Base-by-base conservation (phyloP, 345 rosid genomes). In the Raphanus raphanistrum region DNA sequence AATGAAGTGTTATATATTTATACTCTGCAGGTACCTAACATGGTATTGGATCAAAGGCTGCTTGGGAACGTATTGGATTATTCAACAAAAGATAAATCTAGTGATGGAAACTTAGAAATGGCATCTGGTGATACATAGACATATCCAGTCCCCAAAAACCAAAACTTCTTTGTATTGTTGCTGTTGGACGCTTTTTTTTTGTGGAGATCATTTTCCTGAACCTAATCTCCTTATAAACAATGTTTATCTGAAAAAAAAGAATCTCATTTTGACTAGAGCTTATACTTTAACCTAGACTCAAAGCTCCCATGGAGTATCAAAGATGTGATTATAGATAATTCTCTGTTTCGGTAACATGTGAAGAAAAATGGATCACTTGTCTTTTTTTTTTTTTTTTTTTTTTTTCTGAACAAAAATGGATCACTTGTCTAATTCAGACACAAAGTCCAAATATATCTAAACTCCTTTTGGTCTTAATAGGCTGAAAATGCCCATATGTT, bases 31-130 rank as follows among this genome's bases (percentile, higher is more conserved):
- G 87, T 92, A 26, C 97, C 96, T 5, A 89, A 86, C 77, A 92
- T 90, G 97, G 75, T 94, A 50, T 81, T 87, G 74, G 94, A 94
- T 84, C 97, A 94, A 82, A 89, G 97, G 76, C 79, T 94, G 69
- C 88, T 92, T 4, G 94, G 93, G 73, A 94, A 87, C 81, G 88
- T 90, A 84, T 82, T 90, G 4, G 70, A 74, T 29, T 68, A 75
- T 63, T 11, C 66, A 17, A 54, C 75, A 32, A 70, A 70, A 57
- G 76, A 75, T 68, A 70, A 65, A 66, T 76, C 78, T 52, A 16
- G 11, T 6, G 67, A 68, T 75, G 79, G 41, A 79, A 69, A 64
- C 79, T 28, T 38, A 63, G 63, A 78, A 16, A 66, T 15, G 69
- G n/a, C 69, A 60, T 67, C 62, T 17, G 71, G 69, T 74, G 0